phyloP scores from a whole-genome alignment of 73 alveolate genomes.

The Blepharisma japonicum region DNA sequence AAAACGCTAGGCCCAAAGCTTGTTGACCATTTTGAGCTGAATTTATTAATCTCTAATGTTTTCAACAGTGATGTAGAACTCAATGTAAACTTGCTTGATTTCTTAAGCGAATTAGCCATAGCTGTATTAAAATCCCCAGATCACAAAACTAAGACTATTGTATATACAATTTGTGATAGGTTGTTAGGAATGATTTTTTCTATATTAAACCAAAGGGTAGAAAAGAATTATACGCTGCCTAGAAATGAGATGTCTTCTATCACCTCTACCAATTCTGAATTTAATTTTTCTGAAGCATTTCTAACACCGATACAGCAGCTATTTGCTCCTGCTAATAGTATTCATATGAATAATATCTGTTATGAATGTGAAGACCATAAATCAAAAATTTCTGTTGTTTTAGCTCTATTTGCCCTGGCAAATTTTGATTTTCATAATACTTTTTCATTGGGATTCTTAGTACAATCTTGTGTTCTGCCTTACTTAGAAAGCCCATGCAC shows the following conservation, averaged over 20 bases:
- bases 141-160: neutral
- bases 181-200: slow-evolving; percentile 2
- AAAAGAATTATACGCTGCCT: neutral
- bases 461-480: neutral
- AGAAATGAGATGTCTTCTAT: neutral
- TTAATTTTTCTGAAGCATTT: neutral
- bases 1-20: neutral
- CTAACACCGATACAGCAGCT: neutral
- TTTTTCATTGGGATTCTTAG: neutral
- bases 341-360: neutral
- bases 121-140: slow-evolving; percentile 15
- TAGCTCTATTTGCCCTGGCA: slow-evolving; percentile 4
- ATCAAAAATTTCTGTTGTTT: neutral
- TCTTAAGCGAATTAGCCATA: neutral
- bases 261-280: neutral
- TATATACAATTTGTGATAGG: slow-evolving; percentile 20
- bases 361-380: slow-evolving; percentile 22
- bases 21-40: neutral
- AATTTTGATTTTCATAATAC: slow-evolving; percentile 19
- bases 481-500: slow-evolving; percentile 1
- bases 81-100: slow-evolving; percentile 8
- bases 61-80: neutral
- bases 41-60: neutral
- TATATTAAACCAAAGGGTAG: slow-evolving; percentile 22
- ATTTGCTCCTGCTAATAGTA: neutral